Percentiles rank a stretch among this genome's conserved stretches.
phyloP scores from a whole-genome alignment of 2,329 filamentous ascomycete genomes.

The Ophiostoma ips region DNA sequence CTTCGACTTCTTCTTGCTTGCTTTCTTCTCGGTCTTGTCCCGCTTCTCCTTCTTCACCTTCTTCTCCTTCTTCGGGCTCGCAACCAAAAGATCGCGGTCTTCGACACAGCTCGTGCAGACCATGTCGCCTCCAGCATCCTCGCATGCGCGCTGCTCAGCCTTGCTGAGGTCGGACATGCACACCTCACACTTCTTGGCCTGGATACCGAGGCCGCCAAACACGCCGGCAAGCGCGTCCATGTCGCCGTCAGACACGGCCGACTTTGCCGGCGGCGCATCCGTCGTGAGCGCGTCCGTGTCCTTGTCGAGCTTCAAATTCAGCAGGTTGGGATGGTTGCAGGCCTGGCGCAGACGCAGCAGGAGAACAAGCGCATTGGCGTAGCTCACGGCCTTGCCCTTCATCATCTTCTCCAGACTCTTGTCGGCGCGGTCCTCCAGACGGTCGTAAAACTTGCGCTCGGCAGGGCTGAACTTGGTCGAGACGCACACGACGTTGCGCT shows the following conservation, averaged over 20 bases:
- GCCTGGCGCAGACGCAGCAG: constrained; percentile 83
- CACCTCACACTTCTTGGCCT: constrained; percentile 66
- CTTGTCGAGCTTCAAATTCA: constrained; percentile 70
- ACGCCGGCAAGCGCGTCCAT: constrained; percentile 76
- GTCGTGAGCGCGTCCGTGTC: constrained; percentile 75
- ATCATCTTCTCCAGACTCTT: constrained; percentile 82
- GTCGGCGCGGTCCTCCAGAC: constrained; percentile 72
- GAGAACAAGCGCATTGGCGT: constrained; percentile 84
- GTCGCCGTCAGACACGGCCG: constrained; percentile 40
- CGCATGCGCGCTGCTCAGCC: constrained; percentile 30
- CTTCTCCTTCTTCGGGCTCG: constrained; percentile 27
- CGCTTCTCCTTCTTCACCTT: constrained; percentile 25
- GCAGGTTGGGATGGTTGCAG: constrained; percentile 85
- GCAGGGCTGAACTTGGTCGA: constrained; percentile 63
- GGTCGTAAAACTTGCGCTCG: constrained; percentile 75
- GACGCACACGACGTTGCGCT: constrained; percentile 74
- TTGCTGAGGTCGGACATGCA: constrained; percentile 57
- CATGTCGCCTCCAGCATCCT: constrained; percentile 24
- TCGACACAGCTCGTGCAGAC: constrained; percentile 61
- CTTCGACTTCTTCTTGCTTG: constrained; percentile 20
- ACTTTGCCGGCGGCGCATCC: constrained; percentile 34
- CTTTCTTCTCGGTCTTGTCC: constrained; percentile 24
- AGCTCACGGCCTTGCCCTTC: constrained; percentile 60
- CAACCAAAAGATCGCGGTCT: constrained; percentile 54
- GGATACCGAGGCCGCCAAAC: constrained; percentile 70